A percentile compares a stretch with the other conserved stretches of the same genome.
Conservation (phyloP, 768 basidiomycete genomes). For the Lentinula raphanica region DNA sequence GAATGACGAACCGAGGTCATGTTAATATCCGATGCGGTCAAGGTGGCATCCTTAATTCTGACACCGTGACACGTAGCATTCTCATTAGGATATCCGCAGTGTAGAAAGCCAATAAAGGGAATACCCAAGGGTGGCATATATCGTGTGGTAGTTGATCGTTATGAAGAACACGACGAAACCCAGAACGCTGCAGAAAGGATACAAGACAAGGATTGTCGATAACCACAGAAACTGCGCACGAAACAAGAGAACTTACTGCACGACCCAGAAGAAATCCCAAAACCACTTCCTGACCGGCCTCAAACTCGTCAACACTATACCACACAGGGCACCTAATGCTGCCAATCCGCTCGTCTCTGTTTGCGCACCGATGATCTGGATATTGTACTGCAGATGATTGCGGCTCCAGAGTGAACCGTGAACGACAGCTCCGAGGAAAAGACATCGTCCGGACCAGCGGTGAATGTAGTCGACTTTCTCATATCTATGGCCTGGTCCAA, state of each 20-base stretch:
- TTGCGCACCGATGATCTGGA: constrained; percentile 43
- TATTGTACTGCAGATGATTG: constrained; percentile 41
- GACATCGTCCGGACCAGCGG: constrained; percentile 40
- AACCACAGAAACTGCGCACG: no score
- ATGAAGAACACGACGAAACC: constrained; percentile 46
- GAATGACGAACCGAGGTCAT: constrained; percentile 61
- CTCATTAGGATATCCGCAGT: constrained; percentile 71
- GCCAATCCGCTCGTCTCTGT: constrained; percentile 57
- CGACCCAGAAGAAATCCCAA: constrained; percentile 40
- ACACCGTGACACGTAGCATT: constrained; percentile 58
- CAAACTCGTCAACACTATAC: constrained; percentile 47
- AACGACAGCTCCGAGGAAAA: constrained; percentile 34
- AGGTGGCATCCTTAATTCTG: constrained; percentile 70
- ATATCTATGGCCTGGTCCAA: constrained; percentile 62
- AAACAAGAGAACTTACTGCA: not conserved
- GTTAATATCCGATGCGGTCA: constrained; percentile 54
- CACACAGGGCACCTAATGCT: constrained; percentile 42
- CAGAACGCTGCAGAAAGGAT: constrained; percentile 45
- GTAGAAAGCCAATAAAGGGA: constrained; percentile 74
- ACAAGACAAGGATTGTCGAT: constrained; percentile 42
- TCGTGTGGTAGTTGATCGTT: constrained; percentile 78
- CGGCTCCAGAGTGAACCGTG: constrained; percentile 52
- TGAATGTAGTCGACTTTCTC: constrained; percentile 72
- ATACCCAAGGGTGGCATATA: constrained; percentile 81
- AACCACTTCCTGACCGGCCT: constrained; percentile 34